Evolutionary conservation across 441 rosid species (phyloP).

Genomic region (Eugenia klotzschiana): DNA sequence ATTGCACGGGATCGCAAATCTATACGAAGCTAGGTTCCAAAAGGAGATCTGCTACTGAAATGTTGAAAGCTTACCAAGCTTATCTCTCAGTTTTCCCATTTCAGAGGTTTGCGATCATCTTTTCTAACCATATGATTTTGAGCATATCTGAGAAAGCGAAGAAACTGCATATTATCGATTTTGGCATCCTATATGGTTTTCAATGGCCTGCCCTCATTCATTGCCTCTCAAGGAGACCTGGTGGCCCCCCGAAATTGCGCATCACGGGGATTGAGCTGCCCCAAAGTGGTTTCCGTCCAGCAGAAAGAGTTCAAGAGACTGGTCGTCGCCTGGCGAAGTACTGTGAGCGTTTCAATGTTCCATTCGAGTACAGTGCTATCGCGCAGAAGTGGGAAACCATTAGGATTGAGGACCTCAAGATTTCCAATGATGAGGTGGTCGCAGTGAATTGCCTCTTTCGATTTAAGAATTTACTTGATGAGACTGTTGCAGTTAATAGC

Average conservation of each 20-base stretch:
- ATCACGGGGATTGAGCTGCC: constrained; percentile 61
- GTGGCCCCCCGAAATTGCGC: constrained; percentile 53
- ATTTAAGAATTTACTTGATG: constrained; percentile 55
- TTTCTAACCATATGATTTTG: constrained; percentile 7
- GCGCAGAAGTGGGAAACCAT: constrained; percentile 65
- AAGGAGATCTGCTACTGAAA: constrained; percentile 37
- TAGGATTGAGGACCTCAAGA: constrained; percentile 50
- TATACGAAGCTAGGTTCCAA: constrained; percentile 31
- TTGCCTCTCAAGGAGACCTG: constrained; percentile 24
- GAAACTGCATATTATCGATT: constrained; percentile 39
- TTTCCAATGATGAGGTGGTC: constrained; percentile 31
- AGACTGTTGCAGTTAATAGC: constrained; percentile 50
- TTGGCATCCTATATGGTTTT: constrained; percentile 62
- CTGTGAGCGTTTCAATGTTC: constrained; percentile 37
- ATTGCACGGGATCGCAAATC: constrained; percentile 56
- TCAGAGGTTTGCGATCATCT: constrained; percentile 1
- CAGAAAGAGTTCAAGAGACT: constrained; percentile 44
- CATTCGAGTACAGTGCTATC: constrained; percentile 45
- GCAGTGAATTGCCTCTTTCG: constrained; percentile 69
- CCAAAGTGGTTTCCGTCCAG: constrained; percentile 42
- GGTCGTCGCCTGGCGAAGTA: constrained; percentile 44
- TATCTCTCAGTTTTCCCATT: constrained; percentile 10
- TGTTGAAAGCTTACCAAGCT: constrained; percentile 25
- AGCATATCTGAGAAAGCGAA: neutral
- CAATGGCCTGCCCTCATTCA: constrained; percentile 52